Evolutionary conservation across 2,329 filamentous ascomycete species (phyloP).

Genomic region (Bipolaris cookei): DNA sequence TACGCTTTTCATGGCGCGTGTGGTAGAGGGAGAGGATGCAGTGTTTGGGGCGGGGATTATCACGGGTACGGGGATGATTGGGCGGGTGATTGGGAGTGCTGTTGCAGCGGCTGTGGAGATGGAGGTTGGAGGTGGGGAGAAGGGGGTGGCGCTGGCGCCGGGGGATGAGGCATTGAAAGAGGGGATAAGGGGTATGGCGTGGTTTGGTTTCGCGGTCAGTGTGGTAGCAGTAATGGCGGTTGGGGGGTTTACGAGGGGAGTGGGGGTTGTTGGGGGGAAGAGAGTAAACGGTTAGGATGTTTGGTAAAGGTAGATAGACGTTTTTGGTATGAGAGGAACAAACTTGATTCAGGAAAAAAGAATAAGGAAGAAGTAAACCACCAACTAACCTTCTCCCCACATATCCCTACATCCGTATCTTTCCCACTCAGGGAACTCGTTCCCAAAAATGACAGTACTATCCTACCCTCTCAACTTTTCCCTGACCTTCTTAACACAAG

Average conservation of each 20-base stretch:
- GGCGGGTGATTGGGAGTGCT: conserved; percentile 69
- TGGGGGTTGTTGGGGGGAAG: conserved; percentile 24
- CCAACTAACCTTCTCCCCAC: too few species aligned
- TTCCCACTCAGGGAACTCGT: too few species aligned
- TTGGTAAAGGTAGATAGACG: too few species aligned
- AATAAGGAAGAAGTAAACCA: background rate
- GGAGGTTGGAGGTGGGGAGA: conserved; percentile 53
- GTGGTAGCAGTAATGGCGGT: conserved; percentile 44
- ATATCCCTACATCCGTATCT: too few species aligned
- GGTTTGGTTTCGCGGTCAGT: conserved; percentile 51
- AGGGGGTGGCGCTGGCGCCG: conserved; percentile 30
- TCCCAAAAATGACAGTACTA: background rate
- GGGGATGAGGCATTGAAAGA: conserved; percentile 44
- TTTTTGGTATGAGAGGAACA: background rate
- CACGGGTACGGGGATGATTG: conserved; percentile 70
- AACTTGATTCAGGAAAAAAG: background rate
- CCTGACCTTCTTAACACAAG: conserved; percentile 34
- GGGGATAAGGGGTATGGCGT: conserved; percentile 49
- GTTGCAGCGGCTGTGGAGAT: conserved; percentile 70
- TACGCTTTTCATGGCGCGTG: conserved; percentile 69
- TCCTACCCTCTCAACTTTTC: background rate
- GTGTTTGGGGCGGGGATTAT: conserved; percentile 71
- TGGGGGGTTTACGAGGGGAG: conserved; percentile 33
- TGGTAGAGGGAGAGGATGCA: conserved; percentile 68
- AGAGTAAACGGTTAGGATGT: too few species aligned